A percentile compares a stretch with the other conserved stretches of the same genome.
These are phyloP conservation scores for Prunus mira DNA, from an alignment of 306 rosid genomes.

Conservation along the genomic window DNA sequence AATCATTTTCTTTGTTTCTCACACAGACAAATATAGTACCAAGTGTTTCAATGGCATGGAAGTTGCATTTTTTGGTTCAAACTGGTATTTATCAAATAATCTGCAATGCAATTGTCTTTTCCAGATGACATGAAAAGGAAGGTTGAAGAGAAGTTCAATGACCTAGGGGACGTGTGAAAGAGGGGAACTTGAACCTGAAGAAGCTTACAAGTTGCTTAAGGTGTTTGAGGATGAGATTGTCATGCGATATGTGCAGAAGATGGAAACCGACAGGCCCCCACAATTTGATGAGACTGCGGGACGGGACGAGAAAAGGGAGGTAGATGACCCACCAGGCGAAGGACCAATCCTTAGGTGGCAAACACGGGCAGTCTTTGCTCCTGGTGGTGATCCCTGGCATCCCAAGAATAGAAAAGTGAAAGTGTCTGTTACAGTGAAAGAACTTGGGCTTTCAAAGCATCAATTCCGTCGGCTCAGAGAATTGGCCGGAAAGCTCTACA, in stretches of 20 bases:
- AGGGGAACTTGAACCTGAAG: conserved; percentile 91
- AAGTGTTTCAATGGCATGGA: conserved; percentile 1
- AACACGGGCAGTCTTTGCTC: conserved; percentile 79
- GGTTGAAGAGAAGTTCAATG: conserved; percentile 72
- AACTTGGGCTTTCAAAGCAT: conserved; percentile 78
- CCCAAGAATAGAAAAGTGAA: conserved; percentile 93
- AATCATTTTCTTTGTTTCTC: not conserved
- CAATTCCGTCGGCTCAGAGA: conserved; percentile 80
- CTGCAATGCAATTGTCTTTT: conserved; percentile 11
- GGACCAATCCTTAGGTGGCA: conserved; percentile 94
- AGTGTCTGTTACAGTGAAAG: conserved; percentile 84
- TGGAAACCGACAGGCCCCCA: conserved; percentile 57
- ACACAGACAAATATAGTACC: not conserved
- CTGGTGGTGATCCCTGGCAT: conserved; percentile 98
- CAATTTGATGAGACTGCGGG: conserved; percentile 44
- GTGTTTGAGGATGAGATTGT: conserved; percentile 80
- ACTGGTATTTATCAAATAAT: conserved; percentile 11
- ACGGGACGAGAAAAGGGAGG: conserved; percentile 55
- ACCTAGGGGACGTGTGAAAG: conserved; percentile 91
- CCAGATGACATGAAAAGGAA: conserved; percentile 69
- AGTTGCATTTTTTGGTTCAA: not conserved
- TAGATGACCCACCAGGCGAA: conserved; percentile 82
- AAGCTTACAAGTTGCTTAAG: conserved; percentile 71
- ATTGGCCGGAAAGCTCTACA: conserved; percentile 84
- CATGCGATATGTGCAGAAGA: conserved; percentile 35